Percentiles rank a stretch among this genome's conserved stretches.
These are phyloP conservation scores for Chaetomium tenue DNA, from an alignment of 495 filamentous ascomycete species.

Conservation along the genomic window DNA sequence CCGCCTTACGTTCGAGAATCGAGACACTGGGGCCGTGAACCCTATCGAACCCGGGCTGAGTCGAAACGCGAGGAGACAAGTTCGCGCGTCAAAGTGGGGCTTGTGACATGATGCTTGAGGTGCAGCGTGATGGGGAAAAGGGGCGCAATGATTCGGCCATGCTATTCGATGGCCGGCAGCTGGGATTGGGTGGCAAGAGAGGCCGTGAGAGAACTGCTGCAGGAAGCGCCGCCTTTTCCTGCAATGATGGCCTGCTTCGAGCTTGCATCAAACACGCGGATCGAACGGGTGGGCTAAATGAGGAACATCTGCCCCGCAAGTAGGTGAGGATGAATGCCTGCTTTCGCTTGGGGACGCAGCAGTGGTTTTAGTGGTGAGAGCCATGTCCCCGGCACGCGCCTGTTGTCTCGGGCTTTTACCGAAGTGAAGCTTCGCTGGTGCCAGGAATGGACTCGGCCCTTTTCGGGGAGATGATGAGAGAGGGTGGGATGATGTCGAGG, in stretches of 20 bases:
- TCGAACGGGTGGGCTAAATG: background rate
- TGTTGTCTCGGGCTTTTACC: background rate
- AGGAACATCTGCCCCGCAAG: background rate
- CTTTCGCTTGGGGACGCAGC: no score
- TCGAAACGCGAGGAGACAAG: background rate
- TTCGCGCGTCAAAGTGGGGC: background rate
- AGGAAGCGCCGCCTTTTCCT: background rate
- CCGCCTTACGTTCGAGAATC: background rate
- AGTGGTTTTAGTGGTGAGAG: no score
- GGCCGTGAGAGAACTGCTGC: background rate
- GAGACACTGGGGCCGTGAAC: background rate
- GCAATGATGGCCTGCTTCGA: background rate
- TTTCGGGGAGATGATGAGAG: background rate
- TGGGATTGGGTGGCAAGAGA: background rate
- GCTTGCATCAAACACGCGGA: background rate
- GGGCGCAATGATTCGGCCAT: background rate
- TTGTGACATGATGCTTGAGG: background rate
- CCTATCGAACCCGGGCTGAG: background rate
- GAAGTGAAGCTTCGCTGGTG: background rate
- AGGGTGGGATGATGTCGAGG: background rate
- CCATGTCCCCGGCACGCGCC: no score
- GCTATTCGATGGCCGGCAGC: background rate
- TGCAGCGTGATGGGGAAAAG: background rate
- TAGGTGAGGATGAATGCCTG: no score
- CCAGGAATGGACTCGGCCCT: slow-evolving; percentile 1